Conservation (phyloP, 2,329 filamentous ascomycete genomes). For the Colletotrichum theobromicola region DNA sequence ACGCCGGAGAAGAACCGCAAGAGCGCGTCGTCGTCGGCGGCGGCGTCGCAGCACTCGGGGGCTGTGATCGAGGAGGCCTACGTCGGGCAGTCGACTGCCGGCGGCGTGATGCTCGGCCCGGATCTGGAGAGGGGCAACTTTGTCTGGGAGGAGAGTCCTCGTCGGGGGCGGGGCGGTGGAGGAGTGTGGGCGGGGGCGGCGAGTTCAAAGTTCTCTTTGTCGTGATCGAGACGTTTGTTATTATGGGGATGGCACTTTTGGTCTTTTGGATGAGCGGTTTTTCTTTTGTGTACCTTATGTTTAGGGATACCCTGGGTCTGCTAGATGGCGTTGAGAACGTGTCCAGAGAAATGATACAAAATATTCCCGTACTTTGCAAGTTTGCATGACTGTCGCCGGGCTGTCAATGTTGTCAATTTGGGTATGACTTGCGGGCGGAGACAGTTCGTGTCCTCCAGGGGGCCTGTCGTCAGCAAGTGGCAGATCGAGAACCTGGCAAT, state of each 20-base stretch:
- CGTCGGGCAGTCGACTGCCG: not conserved
- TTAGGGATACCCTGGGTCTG: not conserved
- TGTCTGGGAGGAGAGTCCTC: not conserved
- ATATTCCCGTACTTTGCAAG: not conserved
- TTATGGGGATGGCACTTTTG: not conserved
- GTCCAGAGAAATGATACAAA: not conserved
- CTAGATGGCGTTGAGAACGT: not conserved
- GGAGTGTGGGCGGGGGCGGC: not conserved
- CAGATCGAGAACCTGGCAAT: not conserved
- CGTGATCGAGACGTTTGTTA: not conserved
- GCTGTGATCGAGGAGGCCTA: not conserved
- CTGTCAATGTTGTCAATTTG: not conserved
- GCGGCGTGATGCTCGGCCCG: not conserved
- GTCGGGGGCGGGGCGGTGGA: not conserved
- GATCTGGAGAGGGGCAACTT: not conserved
- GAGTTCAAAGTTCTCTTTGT: not conserved
- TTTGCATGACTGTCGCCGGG: not conserved
- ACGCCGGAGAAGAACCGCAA: not conserved
- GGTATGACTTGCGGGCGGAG: not conserved
- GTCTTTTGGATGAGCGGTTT: not conserved
- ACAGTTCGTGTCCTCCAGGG: not conserved
- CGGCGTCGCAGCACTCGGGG: not conserved
- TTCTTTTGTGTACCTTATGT: not conserved
- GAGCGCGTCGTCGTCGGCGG: not conserved
- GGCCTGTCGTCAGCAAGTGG: not conserved